These are phyloP conservation scores for Moesziomyces aphidis DNA, from an alignment of 1,284 basidiomycete genomes.

Conservation along the genomic window DNA sequence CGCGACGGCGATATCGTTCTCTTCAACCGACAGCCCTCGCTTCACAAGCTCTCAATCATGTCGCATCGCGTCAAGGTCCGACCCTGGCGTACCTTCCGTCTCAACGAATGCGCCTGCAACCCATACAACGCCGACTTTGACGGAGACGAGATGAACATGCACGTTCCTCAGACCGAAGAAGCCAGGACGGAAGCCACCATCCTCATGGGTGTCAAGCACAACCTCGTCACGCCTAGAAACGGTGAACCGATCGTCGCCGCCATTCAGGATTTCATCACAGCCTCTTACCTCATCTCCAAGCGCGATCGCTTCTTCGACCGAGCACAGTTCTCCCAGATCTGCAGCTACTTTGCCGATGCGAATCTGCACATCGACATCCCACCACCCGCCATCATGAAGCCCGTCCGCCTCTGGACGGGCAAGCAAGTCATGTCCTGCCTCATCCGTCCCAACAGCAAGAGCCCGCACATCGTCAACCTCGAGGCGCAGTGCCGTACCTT, in stretches of 20 bases:
- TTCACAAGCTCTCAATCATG: slow-evolving; percentile 87
- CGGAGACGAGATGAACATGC: slow-evolving; percentile 99
- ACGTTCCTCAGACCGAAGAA: slow-evolving; percentile 99
- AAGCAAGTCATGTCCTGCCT: slow-evolving; percentile 98
- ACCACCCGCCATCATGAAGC: slow-evolving; percentile 93
- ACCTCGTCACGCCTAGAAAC: slow-evolving; percentile 79
- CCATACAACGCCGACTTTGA: slow-evolving; percentile 99
- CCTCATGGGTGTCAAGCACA: slow-evolving; percentile 97
- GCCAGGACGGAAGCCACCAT: slow-evolving; percentile 96
- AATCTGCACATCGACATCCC: slow-evolving; percentile 93
- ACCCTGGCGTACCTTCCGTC: slow-evolving; percentile 95
- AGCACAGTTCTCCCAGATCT: slow-evolving; percentile 94
- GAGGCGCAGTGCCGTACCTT: slow-evolving; percentile 96
- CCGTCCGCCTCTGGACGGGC: slow-evolving; percentile 93
- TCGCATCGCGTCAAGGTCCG: slow-evolving; percentile 95
- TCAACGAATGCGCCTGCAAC: slow-evolving; percentile 99
- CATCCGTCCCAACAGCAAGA: slow-evolving; percentile 90
- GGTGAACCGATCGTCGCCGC: slow-evolving; percentile 67
- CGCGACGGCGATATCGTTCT: slow-evolving; percentile 96
- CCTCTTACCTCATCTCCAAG: slow-evolving; percentile 92
- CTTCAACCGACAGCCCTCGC: slow-evolving; percentile 98
- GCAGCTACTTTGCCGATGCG: slow-evolving; percentile 93
- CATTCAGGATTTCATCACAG: slow-evolving; percentile 67
- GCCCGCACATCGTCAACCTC: slow-evolving; percentile 83
- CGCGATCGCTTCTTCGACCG: slow-evolving; percentile 95